Percentiles rank a stretch among this genome's conserved stretches.
phyloP scores from a whole-genome alignment of 2,329 filamentous ascomycete species.

The Aspergillus ibericus region DNA sequence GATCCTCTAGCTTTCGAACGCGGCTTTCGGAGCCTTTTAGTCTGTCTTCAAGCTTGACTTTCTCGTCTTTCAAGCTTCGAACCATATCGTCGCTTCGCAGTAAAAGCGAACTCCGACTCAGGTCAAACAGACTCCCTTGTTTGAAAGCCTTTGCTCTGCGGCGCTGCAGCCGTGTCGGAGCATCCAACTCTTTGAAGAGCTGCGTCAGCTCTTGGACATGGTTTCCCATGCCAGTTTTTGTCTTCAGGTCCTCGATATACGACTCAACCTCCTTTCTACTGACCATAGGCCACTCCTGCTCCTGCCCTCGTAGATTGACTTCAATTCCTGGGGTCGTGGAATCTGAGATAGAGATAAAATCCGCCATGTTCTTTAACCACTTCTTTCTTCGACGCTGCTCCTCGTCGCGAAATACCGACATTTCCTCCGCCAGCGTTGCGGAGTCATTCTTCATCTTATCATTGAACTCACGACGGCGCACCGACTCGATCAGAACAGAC shows the following conservation, averaged over 20 bases:
- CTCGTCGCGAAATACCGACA: constrained; percentile 88
- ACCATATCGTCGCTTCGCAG: constrained; percentile 83
- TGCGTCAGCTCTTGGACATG: constrained; percentile 72
- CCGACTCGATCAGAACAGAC: constrained; percentile 80
- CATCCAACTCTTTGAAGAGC: constrained; percentile 74
- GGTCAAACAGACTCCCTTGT: constrained; percentile 90
- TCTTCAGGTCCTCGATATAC: constrained; percentile 67
- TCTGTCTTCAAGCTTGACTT: constrained; percentile 69
- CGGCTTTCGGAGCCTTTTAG: constrained; percentile 83
- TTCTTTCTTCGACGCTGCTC: constrained; percentile 84
- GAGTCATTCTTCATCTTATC: constrained; percentile 89
- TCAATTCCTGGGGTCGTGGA: constrained; percentile 74
- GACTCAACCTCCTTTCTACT: constrained; percentile 73
- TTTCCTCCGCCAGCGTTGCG: constrained; percentile 83
- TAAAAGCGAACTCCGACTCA: constrained; percentile 82
- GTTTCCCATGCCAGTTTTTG: constrained; percentile 63
- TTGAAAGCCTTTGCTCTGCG: constrained; percentile 92
- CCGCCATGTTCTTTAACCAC: constrained; percentile 84
- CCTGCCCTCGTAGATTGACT: constrained; percentile 78
- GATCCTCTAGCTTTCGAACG: constrained; percentile 84
- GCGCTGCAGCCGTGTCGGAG: constrained; percentile 80
- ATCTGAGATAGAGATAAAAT: constrained; percentile 66
- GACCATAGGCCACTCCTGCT: constrained; percentile 76
- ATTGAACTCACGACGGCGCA: constrained; percentile 84
- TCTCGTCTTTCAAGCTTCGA: constrained; percentile 77